Base-by-base conservation (phyloP, 306 rosid species). In the Cucumis cinereus region DNA sequence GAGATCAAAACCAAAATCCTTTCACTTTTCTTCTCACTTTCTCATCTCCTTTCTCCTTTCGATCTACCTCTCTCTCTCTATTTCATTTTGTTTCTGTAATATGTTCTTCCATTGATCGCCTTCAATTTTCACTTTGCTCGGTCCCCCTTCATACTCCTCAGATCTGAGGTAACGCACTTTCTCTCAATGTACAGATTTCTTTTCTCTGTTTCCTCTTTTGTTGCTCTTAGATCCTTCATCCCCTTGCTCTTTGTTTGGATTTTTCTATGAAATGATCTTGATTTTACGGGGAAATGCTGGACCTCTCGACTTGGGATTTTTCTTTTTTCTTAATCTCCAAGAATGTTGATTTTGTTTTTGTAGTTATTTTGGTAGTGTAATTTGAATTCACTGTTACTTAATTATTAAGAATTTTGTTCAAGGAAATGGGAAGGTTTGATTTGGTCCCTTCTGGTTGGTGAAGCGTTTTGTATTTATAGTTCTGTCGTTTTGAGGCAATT, bases 121-220 rank as follows among this genome's bases (percentile, higher is more conserved):
- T 69, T 6, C 74, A 69, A 69, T 45, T 13, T 22, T 71, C 75
- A 71, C 24, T 49, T 10, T 53, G 52, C 36, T 78, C 47, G 82
- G 78, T 76, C 75, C 71, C 38, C 79, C 57, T 73, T 6, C 82
- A 8, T 52, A 56, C 82, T 77, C 78, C 35, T 79, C 80, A 80
- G 89, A 86, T 86, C 89, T 79, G 72, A 81, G 89, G 89, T 86
- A 75, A 78, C 36, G 26, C 33, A 28, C 63, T 74, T 69, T 4
- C 41, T 71, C 77, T 26, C 61, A 58, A 67, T 47, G 38, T 61
- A 52, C 78, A 74, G 70, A 68, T 67, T 36, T 68, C 8, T 78
- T 5, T 20, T 67, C 14, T 7, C 22, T 17, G 24, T 30, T 62
- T 33, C 24, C 14, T 30, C 45, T 62, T 17, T 62, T 62, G 22